phyloP scores from a whole-genome alignment of 805 yeast species.

The Pichia cabralensis region DNA sequence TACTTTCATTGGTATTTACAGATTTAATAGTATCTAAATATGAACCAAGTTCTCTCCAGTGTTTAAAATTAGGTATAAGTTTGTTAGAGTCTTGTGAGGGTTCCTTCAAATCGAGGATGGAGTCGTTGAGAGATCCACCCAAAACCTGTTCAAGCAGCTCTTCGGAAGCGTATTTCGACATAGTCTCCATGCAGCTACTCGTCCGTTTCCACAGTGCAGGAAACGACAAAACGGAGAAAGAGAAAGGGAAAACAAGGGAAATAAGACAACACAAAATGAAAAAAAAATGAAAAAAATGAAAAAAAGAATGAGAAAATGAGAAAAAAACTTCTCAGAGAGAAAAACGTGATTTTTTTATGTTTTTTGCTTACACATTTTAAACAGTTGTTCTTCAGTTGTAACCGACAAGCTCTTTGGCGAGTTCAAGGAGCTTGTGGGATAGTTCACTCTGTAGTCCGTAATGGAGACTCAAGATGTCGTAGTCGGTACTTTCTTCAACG shows the following conservation, averaged over 20 bases:
- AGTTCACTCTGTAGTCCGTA: constrained; percentile 23
- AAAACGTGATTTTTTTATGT: too few relatives aligned
- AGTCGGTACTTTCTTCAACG: constrained; percentile 10
- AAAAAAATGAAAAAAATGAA: background rate
- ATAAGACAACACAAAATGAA: background rate
- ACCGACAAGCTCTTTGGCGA: constrained; percentile 23
- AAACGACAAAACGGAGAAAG: too few relatives aligned
- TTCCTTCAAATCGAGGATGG: background rate
- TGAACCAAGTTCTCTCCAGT: constrained; percentile 29
- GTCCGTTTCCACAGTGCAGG: too few relatives aligned
- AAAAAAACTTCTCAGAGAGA: too few relatives aligned
- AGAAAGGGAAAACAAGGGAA: too few relatives aligned
- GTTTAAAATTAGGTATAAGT: constrained; percentile 15
- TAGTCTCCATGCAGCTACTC: background rate
- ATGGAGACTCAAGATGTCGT: constrained; percentile 18
- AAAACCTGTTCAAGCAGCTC: background rate
- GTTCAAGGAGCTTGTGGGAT: constrained; percentile 19
- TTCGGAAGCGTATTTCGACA: background rate
- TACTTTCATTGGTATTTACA: constrained; percentile 7
- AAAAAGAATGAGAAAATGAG: background rate
- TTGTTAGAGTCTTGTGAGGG: background rate
- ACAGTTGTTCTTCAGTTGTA: constrained; percentile 10
- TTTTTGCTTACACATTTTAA: too few relatives aligned
- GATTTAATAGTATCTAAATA: constrained; percentile 24
- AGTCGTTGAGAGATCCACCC: too few relatives aligned